These are phyloP conservation scores for Erodium texanum DNA, from an alignment of 441 rosid species.

Conservation along the genomic window DNA sequence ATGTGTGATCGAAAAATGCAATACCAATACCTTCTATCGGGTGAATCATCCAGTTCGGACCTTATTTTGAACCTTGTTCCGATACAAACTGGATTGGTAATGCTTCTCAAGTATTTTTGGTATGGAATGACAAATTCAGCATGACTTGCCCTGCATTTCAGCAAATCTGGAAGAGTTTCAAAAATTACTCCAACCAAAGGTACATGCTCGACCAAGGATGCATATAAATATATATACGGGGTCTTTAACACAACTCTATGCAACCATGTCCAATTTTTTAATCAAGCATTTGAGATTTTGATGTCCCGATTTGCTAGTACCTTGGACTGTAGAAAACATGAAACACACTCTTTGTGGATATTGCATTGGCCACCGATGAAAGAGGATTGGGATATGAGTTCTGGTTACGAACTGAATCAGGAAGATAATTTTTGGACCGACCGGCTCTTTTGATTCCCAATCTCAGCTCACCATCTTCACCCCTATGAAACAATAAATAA, in stretches of 20 bases:
- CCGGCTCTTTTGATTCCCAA: conserved; percentile 72
- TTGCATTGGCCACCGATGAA: conserved; percentile 60
- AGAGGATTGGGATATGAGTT: conserved; percentile 43
- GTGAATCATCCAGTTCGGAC: conserved; percentile 69
- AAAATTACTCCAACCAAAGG: too few relatives aligned
- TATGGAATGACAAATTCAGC: conserved; percentile 71
- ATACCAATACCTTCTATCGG: conserved; percentile 61
- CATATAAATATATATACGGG: neutral
- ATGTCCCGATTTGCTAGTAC: conserved; percentile 28
- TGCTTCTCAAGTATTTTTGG: conserved; percentile 64
- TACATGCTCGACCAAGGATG: too few relatives aligned
- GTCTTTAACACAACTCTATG: neutral
- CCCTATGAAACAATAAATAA: conserved; percentile 28
- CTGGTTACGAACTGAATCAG: conserved; percentile 51
- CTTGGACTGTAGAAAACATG: conserved; percentile 84
- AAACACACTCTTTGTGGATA: conserved; percentile 55
- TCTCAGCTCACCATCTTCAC: conserved; percentile 71
- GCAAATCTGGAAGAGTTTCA: conserved; percentile 10
- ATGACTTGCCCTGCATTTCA: conserved; percentile 64
- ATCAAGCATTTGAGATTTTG: too few relatives aligned
- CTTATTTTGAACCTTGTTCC: conserved; percentile 84
- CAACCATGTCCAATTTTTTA: neutral
- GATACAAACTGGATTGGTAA: conserved; percentile 36
- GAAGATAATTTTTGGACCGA: conserved; percentile 67
- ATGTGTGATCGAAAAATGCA: neutral